Base-by-base conservation (phyloP, 257 asterid genomes). In the Przewalskia tangutica region DNA sequence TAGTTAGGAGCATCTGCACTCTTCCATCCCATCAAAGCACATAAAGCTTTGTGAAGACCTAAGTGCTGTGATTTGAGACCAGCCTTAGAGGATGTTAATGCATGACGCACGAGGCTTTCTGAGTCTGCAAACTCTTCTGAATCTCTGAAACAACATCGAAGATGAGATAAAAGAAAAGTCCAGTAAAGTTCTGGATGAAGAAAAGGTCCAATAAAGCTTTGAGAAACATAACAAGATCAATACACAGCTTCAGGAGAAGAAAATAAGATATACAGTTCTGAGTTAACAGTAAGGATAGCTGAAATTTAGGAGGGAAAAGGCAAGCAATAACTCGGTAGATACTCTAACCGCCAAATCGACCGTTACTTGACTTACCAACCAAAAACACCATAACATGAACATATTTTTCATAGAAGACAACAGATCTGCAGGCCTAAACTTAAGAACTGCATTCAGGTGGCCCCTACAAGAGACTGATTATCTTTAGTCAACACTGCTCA, bases 21-120 rank as follows among this genome's bases (percentile, higher is more conserved):
- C 89, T 85, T 91, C 97, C 97, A 91, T 48, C 94, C 93, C 91
- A 86, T 88, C 81, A 90, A 84, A 63, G 80, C 89, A 86, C 95
- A 93, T 44, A 93, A 93, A 32, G 96, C 93, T 84, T 83, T 91
- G 85, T 93, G 95, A 84, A 93, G 83, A 46, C 97, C 97, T 53
- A 91, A 83, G 86, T 93, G 96, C 85, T 88, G 93, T n/a, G 93
- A 86, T 84, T 89, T 86, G 59, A 88, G 79, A 55, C 96, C 93
- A 81, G 53, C 83, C 62, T 82, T 88, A 48, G 81, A 70, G 65
- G 89, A 91, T 64, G 90, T 82, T 83, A 89, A 84, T 66, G 95
- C 92, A 87, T 93, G 97, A 81, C 66, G 84, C 80, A 86, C 93
- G 86, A 93, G 87, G 81, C 90, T 87, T 80, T 90, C 90, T 71